Evolutionary conservation across 805 yeast species (phyloP).

Genomic region (Ogataea haglerorum): DNA sequence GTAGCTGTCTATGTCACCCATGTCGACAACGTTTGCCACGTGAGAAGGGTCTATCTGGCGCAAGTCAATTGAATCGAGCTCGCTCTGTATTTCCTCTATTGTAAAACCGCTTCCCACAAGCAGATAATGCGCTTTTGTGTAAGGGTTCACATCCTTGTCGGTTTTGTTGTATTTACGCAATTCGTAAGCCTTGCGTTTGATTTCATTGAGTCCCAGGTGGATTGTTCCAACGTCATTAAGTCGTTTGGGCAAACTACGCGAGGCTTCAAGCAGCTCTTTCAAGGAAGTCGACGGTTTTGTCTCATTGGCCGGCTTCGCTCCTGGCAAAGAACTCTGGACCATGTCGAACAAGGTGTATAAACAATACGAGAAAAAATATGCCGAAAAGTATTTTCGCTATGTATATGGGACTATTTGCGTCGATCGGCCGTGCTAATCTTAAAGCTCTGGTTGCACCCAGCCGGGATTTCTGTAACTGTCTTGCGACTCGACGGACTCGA

Average conservation of each 20-base stretch:
- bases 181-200: constrained; percentile 61
- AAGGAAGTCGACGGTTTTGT: constrained; percentile 32
- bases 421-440: constrained; percentile 7
- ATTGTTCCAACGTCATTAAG: constrained; percentile 73
- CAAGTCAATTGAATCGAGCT: constrained; percentile 42
- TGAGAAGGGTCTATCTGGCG: constrained; percentile 17
- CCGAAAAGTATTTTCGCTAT: neutral
- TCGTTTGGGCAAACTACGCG: constrained; percentile 66
- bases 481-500: neutral
- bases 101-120: constrained; percentile 86
- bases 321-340: constrained; percentile 4
- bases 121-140: constrained; percentile 79
- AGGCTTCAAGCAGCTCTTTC: constrained; percentile 73
- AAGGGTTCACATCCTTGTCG: constrained; percentile 38
- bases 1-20: constrained; percentile 55
- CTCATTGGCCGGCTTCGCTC: constrained; percentile 9
- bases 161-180: constrained; percentile 43
- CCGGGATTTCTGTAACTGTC: constrained; percentile 11
- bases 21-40: constrained; percentile 5
- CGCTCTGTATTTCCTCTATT: constrained; percentile 75
- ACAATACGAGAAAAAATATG: constrained; percentile 7
- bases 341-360: constrained; percentile 7
- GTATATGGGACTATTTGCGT: constrained; percentile 3
- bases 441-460: constrained; percentile 20
- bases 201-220: constrained; percentile 75